Base-by-base conservation (phyloP, 2,329 filamentous ascomycete genomes). In the Botrytis tulipae region DNA sequence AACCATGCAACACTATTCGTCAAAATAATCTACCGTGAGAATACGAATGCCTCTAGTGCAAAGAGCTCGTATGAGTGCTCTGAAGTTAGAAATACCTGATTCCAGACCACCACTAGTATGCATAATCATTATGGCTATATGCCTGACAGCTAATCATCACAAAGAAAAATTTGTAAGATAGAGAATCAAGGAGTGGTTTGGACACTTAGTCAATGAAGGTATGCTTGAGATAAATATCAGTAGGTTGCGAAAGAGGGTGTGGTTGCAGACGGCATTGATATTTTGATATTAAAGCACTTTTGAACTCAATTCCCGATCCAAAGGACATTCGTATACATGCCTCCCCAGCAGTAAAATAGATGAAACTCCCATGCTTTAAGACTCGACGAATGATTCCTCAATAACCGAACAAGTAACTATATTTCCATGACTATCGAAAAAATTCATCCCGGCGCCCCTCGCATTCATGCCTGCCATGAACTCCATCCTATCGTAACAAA, bases 241-340 rank as follows among this genome's bases (percentile, higher is more conserved):
- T 4, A 54, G 25, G 40, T 54, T 54, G 25, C 35, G 18, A n/a
- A 42, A 22, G 40, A 37, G 46, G 12, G 20, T 20, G 16, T 54
- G 20, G 25, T 35, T 37, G 25, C 7, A 68, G 35, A 57, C 9
- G 18, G 8, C 8, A 29, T 29, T 42, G 46, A 6, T 29, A 68
- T 68, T 68, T 57, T 29, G 35, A 40, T 57, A 57, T 48, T 68
- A 68, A 68, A 68, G 54, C 46, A 68, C 65, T 54, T 57, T 68
- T 68, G 46, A 42, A 54, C 25, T 57, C 25, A 40, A 40, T 22
- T 54, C 20, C 16, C 14, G 65, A 57, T 22, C 25, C 48, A 40
- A 20, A 57, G 46, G 57, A 68, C 25, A 57, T 35, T 68, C 35
- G 35, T 54, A n/a, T 54, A 25, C 25, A 18, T 68, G 22, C 48